Evolutionary conservation across 495 filamentous ascomycete species (phyloP).

Genomic region (Rhizodiscina lignyota): DNA sequence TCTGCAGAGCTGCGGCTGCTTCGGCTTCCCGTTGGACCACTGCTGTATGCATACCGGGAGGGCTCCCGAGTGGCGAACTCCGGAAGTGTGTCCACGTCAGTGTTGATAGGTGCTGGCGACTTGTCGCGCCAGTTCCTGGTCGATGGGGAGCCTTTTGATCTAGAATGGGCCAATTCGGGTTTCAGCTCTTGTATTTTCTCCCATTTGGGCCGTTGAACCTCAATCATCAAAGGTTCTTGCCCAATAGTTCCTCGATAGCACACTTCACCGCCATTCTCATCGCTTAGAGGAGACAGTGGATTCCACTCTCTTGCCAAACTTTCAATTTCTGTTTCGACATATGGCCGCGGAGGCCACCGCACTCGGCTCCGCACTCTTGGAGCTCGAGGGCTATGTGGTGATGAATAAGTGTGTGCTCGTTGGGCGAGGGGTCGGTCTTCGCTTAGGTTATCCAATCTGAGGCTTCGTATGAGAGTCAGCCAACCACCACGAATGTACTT

Average conservation of each 20-base stretch:
- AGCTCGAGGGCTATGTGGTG: too few species aligned
- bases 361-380: slow-evolving; percentile 9
- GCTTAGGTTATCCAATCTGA: too few species aligned
- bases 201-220: slow-evolving; percentile 9
- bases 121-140: neutral
- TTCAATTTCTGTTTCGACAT: slow-evolving; percentile 19
- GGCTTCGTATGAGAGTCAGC: too few species aligned
- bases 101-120: slow-evolving; percentile 16
- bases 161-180: slow-evolving; percentile 13
- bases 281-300: slow-evolving; percentile 3
- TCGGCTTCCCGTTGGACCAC: slow-evolving; percentile 2
- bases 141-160: slow-evolving; percentile 1
- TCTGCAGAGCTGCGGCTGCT: slow-evolving; percentile 9
- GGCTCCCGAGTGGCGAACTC: slow-evolving; percentile 14
- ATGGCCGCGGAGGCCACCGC: slow-evolving; percentile 19
- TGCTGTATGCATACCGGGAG: slow-evolving; percentile 19
- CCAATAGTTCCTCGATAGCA: slow-evolving; percentile 19
- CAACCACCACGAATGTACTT: too few species aligned
- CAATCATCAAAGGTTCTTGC: slow-evolving; percentile 23
- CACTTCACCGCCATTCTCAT: slow-evolving; percentile 13
- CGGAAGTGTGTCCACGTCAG: slow-evolving; percentile 13
- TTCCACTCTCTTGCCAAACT: slow-evolving; percentile 17
- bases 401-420: too few species aligned
- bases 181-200: slow-evolving; percentile 14
- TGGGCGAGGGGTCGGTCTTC: too few species aligned